Conservation (phyloP, 2,329 filamentous ascomycete genomes). For the Aspergillus sergii region DNA sequence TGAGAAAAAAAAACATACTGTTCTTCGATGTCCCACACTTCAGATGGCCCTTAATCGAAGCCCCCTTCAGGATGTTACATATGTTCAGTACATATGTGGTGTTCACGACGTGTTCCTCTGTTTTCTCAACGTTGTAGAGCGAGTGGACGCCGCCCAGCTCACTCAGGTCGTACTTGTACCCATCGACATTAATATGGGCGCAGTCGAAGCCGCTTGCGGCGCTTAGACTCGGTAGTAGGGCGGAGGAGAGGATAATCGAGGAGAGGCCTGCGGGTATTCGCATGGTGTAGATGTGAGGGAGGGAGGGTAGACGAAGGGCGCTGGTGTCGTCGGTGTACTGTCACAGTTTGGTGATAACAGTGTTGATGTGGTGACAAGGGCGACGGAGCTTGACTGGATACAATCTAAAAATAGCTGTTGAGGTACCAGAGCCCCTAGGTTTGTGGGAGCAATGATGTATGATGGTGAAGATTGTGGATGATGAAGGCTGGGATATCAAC, state of each 20-base stretch:
- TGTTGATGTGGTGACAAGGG: neutral
- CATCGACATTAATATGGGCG: conserved; percentile 36
- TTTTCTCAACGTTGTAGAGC: conserved; percentile 33
- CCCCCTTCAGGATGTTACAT: conserved; percentile 34
- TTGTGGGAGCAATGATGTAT: neutral
- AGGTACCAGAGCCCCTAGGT: neutral
- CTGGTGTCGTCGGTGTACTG: neutral
- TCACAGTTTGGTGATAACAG: neutral
- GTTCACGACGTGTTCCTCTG: conserved; percentile 31
- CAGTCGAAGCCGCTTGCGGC: conserved; percentile 42
- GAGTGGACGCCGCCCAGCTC: conserved; percentile 42
- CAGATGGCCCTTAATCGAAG: conserved; percentile 26
- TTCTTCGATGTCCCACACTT: conserved; percentile 40
- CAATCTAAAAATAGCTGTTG: no score
- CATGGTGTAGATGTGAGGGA: conserved; percentile 28
- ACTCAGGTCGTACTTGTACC: conserved; percentile 43
- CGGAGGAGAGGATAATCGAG: conserved; percentile 30
- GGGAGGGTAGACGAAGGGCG: conserved; percentile 4
- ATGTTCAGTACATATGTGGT: conserved; percentile 43
- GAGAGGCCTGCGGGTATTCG: conserved; percentile 31
- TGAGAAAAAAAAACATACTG: conserved; percentile 27
- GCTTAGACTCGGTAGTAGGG: conserved; percentile 30
- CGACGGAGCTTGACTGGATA: neutral
- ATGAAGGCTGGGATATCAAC: conserved; percentile 4
- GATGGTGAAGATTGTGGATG: neutral